These are phyloP conservation scores for Solanum medicagineum DNA, from an alignment of 257 asterid species.

Conservation along the genomic window DNA sequence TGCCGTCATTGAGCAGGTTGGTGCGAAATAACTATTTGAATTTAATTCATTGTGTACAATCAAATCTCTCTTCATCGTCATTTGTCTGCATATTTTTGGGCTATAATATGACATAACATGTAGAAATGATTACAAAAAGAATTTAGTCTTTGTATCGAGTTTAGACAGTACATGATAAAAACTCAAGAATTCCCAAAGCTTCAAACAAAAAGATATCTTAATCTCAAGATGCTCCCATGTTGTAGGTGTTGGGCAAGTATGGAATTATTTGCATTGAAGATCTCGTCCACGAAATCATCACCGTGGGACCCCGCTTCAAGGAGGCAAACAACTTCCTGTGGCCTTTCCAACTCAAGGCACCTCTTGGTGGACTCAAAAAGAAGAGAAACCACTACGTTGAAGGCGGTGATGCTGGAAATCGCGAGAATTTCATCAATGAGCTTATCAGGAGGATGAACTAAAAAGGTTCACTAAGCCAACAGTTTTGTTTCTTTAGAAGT, in stretches of 20 bases:
- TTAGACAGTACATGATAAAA: not conserved
- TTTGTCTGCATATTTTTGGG: not conserved
- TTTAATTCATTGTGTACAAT: not conserved
- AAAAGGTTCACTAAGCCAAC: not conserved
- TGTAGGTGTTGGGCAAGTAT: constrained; percentile 30
- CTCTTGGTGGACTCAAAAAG: constrained; percentile 45
- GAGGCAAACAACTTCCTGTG: constrained; percentile 54
- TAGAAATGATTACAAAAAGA: not conserved
- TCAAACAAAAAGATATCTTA: not conserved
- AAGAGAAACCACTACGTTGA: constrained; percentile 58
- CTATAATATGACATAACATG: not conserved
- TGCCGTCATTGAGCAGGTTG: constrained; percentile 51
- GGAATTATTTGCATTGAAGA: constrained; percentile 44
- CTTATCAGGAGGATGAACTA: constrained; percentile 53
- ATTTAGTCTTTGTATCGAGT: not conserved
- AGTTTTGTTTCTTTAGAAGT: not conserved
- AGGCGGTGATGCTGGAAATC: constrained; percentile 59
- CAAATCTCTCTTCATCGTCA: not conserved
- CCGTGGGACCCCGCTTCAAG: constrained; percentile 47
- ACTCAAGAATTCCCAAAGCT: not conserved
- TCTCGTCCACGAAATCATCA: constrained; percentile 41
- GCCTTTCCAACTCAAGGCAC: constrained; percentile 57
- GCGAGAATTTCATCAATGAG: constrained; percentile 42
- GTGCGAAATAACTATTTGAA: not conserved
- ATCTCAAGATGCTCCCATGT: not conserved